Evolutionary conservation across 805 yeast species (phyloP).

Genomic region (Candida maltosa): DNA sequence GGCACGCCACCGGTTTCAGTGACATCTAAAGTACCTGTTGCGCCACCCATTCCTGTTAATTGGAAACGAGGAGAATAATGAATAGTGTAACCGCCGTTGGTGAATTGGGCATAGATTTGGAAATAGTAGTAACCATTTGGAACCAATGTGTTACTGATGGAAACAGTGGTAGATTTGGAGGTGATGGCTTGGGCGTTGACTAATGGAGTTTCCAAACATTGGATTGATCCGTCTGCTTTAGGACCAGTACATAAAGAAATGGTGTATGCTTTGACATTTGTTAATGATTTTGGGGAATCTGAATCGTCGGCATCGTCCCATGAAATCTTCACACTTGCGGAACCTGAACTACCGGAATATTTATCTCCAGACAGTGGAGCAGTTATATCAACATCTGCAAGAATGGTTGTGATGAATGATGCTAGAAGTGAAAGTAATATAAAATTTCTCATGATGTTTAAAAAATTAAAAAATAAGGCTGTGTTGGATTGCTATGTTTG

Average conservation of each 20-base stretch:
- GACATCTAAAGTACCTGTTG: conserved; percentile 43
- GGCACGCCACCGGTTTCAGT: conserved; percentile 39
- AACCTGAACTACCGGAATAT: conserved; percentile 37
- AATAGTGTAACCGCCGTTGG: conserved; percentile 43
- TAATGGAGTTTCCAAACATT: conserved; percentile 22
- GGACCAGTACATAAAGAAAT: conserved; percentile 70
- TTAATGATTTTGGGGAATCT: conserved; percentile 22
- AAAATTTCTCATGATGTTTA: no score
- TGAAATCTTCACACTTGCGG: conserved; percentile 25
- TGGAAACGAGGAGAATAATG: conserved; percentile 68
- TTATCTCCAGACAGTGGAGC: conserved; percentile 39
- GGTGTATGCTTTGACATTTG: conserved; percentile 42
- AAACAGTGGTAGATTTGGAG: conserved; percentile 5
- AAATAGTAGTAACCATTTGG: conserved; percentile 69
- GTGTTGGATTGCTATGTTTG: no score
- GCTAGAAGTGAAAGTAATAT: no score
- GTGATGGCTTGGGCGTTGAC: not conserved
- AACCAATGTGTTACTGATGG: conserved; percentile 19
- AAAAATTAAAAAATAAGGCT: no score
- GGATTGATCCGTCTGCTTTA: conserved; percentile 36
- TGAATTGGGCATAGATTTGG: conserved; percentile 56
- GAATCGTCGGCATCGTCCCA: conserved; percentile 62
- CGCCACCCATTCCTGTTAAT: conserved; percentile 72
- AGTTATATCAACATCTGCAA: conserved; percentile 47
- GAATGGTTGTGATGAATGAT: no score